Evolutionary conservation across 139 green algal species (phyloP), one percentile per base, ranked within the genome.

Genomic region (Spirogloea muscicola): DNA sequence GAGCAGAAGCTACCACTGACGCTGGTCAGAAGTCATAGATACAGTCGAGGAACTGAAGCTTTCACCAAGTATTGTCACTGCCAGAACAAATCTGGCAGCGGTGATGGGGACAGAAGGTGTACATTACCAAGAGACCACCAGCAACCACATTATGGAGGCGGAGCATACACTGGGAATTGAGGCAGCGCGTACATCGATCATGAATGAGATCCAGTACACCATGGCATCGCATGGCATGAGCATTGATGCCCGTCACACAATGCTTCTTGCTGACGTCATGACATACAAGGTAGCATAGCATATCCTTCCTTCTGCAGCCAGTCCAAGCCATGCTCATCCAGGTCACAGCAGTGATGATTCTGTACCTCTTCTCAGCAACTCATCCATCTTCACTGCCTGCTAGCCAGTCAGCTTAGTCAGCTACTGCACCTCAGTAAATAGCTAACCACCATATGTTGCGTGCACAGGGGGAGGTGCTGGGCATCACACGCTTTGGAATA

Each of bases 211-310:
- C 79, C 76, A 93, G 34, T 88, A 91, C 81, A 94, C 88, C 38
- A 97, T 98, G 93, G 74, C 69, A 2, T 62, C 58, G 3, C 91
- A 97, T 83, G 93, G 94, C 82, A 99, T 99, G 91, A 84, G 72
- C 68, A 96, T 99, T 63, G 94, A 99, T 84, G 62, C 85, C 18
- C 82, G 94, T 3, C 94, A 99, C 86, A 95, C 84, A 51, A 97
- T 96, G 92, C 86, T 99, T 63, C 88, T 99, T 44, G 93, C 94
- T 0, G 94, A 99, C 86, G 93, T 92, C 82, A 99, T 99, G 94
- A 95, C 92, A 1, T 96, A 94, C 87, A 96, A 96, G 88, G 75
- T 82, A 33, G 43, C 48, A 37, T 9, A 9, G 33, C 10, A 51
- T 51, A 10, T 51, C 13, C 43, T 10, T 51, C 16, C 16, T 51